Conservation (phyloP, 108 stramenopile genomes). For the Nitzschia sp. region DNA sequence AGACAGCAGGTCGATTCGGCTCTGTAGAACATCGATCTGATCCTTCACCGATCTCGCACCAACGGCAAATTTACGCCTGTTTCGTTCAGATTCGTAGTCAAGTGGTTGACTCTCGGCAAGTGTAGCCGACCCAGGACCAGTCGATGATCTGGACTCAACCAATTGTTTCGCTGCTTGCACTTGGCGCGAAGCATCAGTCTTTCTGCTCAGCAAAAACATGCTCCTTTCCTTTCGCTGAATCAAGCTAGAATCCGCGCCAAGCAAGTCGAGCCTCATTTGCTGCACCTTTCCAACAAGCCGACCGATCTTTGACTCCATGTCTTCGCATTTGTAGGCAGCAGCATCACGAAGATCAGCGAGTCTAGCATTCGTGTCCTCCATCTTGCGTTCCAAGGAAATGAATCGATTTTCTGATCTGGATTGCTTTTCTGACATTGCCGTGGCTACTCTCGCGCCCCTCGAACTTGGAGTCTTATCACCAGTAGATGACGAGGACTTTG, state of each 20-base stretch:
- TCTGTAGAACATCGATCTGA: conserved; percentile 30
- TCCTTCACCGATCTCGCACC: conserved; percentile 40
- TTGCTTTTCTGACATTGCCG: no score
- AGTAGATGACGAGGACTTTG: no score
- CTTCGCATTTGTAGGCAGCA: neutral
- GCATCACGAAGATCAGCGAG: neutral
- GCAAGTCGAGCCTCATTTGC: neutral
- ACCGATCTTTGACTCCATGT: conserved; percentile 14
- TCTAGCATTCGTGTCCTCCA: neutral
- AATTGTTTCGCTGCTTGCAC: conserved; percentile 30
- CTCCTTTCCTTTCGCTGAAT: conserved; percentile 3
- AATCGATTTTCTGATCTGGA: conserved; percentile 6
- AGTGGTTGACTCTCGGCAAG: conserved; percentile 52
- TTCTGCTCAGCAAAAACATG: conserved; percentile 28
- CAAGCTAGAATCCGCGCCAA: conserved; percentile 14
- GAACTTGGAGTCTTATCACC: no score
- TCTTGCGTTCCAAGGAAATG: neutral
- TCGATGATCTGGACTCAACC: conserved; percentile 31
- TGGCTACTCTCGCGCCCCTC: no score
- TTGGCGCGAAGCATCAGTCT: conserved; percentile 43
- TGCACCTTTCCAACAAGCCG: conserved; percentile 14
- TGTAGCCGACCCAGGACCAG: conserved; percentile 9
- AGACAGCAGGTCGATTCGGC: conserved; percentile 20
- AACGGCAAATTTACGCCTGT: conserved; percentile 51
- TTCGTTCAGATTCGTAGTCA: conserved; percentile 63